These are phyloP conservation scores for Carex sylvatica DNA, from an alignment of 202 grass and related monocot genomes.

Conservation along the genomic window DNA sequence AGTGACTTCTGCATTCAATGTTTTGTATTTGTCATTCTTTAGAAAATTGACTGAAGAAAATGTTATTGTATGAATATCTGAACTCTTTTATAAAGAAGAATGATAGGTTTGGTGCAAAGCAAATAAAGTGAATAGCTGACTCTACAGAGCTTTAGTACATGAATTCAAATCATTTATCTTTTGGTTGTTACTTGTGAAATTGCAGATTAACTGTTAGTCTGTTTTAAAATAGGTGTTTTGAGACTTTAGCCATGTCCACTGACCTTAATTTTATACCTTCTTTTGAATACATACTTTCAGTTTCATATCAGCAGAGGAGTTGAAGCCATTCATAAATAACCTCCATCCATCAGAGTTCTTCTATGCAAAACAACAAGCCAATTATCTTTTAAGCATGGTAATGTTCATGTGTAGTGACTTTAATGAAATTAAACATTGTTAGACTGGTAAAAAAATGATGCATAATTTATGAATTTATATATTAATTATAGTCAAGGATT, in stretches of 20 bases:
- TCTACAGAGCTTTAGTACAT: background rate
- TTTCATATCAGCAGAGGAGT: conserved; percentile 68
- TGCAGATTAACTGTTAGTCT: background rate
- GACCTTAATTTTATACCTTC: conserved; percentile 3
- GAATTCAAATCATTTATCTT: background rate
- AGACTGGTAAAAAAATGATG: background rate
- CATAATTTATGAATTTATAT: background rate
- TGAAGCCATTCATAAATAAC: conserved; percentile 65
- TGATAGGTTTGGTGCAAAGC: background rate
- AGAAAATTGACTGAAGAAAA: conserved; percentile 3
- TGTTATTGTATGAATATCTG: background rate
- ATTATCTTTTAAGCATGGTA: conserved; percentile 78
- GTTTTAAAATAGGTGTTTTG: background rate
- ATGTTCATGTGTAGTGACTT: background rate
- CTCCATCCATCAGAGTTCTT: conserved; percentile 78
- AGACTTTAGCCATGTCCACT: background rate
- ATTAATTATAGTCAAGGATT: background rate
- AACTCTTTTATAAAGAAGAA: conserved; percentile 5
- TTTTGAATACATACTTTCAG: conserved; percentile 32
- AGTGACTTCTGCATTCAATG: background rate
- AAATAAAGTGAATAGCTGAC: background rate
- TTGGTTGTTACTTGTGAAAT: background rate
- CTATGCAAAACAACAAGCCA: conserved; percentile 96
- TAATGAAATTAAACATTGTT: background rate
- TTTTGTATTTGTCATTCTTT: background rate